These are phyloP conservation scores for Thielaviopsis euricoi DNA, from an alignment of 2,329 filamentous ascomycete genomes.

Conservation along the genomic window DNA sequence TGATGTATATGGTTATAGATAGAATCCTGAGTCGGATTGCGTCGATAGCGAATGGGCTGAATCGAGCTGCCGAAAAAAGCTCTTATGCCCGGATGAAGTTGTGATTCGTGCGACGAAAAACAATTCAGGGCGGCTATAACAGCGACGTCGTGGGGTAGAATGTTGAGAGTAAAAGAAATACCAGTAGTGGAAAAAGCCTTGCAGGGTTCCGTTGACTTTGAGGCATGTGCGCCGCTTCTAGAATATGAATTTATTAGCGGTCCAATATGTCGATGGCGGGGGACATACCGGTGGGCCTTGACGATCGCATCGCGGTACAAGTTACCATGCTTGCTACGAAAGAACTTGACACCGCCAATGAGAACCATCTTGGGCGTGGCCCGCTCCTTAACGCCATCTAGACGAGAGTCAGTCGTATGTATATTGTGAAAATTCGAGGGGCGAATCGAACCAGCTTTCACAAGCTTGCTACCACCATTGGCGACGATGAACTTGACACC, in stretches of 20 bases:
- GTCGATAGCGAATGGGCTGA: background rate
- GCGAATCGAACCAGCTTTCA: constrained; percentile 48
- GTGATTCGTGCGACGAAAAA: background rate
- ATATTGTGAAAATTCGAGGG: constrained; percentile 4
- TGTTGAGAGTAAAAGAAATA: constrained; percentile 34
- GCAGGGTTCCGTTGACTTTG: constrained; percentile 60
- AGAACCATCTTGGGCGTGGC: constrained; percentile 57
- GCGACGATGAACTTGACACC: constrained; percentile 59
- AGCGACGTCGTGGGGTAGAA: background rate
- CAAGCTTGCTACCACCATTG: constrained; percentile 67
- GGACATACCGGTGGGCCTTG: constrained; percentile 56
- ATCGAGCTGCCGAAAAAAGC: background rate
- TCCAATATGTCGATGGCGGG: constrained; percentile 13
- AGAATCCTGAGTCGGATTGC: background rate
- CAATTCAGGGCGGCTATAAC: background rate
- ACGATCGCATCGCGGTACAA: constrained; percentile 63
- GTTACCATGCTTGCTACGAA: constrained; percentile 77
- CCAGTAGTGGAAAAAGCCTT: constrained; percentile 53
- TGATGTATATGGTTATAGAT: background rate
- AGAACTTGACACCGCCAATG: constrained; percentile 65
- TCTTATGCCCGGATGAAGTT: background rate
- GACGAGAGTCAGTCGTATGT: constrained; percentile 42
- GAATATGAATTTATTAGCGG: constrained; percentile 29
- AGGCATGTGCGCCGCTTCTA: constrained; percentile 30
- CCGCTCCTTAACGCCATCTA: constrained; percentile 19